A percentile compares a stretch with the other conserved stretches of the same genome.
Evolutionary conservation across 2,329 filamentous ascomycete species (phyloP).

Genomic region (Ophioceras dolichostomum): DNA sequence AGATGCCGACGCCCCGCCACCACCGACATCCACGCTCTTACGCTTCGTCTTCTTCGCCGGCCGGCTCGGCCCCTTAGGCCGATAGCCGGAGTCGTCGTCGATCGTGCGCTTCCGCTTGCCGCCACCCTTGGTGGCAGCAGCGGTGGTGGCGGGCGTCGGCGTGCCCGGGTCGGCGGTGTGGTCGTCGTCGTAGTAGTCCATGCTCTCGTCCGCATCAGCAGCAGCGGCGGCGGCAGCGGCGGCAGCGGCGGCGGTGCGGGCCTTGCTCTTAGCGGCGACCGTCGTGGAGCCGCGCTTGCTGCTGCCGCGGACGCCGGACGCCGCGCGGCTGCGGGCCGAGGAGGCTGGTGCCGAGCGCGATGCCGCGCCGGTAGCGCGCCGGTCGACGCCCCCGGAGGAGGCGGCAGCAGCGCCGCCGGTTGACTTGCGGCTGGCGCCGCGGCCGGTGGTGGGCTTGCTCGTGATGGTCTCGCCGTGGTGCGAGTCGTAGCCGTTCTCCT

Average conservation of each 20-base stretch:
- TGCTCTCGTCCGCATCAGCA: slow-evolving; percentile 15
- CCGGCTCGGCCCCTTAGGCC: slow-evolving; percentile 42
- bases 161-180: slow-evolving; percentile 7
- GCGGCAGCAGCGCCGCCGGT: slow-evolving; percentile 14
- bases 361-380: no score
- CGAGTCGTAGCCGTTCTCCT: slow-evolving; percentile 23
- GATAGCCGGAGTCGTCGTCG: slow-evolving; percentile 47
- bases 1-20: neutral
- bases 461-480: slow-evolving; percentile 7
- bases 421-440: slow-evolving; percentile 19
- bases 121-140: slow-evolving; percentile 14
- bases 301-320: neutral
- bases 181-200: slow-evolving; percentile 8
- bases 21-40: slow-evolving; percentile 34
- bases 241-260: slow-evolving; percentile 19
- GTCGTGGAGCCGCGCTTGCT: neutral
- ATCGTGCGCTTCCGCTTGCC: slow-evolving; percentile 38
- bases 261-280: slow-evolving; percentile 4
- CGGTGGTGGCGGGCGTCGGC: slow-evolving; percentile 9
- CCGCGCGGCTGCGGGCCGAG: neutral
- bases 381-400: slow-evolving; percentile 7
- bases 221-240: slow-evolving; percentile 1
- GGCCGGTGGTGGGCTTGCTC: slow-evolving; percentile 6
- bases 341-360: neutral
- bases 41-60: slow-evolving; percentile 46